phyloP scores from a whole-genome alignment of 345 rosid species.

The Eucalyptus leucophloia region DNA sequence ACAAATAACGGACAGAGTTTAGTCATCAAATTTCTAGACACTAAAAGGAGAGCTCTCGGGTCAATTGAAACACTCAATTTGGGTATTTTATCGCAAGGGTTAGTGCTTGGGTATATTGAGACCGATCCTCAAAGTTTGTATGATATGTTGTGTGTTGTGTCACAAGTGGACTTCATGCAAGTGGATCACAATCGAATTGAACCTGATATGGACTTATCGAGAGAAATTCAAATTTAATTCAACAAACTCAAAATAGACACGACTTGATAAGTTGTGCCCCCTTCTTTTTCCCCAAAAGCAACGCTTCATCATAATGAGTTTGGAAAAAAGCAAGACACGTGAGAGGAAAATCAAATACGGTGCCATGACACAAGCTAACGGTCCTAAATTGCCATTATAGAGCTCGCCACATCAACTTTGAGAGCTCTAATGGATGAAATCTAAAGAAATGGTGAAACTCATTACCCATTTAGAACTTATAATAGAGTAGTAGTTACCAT shows the following conservation, averaged over 20 bases:
- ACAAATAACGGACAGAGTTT: neutral
- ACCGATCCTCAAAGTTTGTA: neutral
- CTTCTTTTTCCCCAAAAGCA: too few species aligned
- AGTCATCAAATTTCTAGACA: neutral
- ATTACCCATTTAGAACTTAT: neutral
- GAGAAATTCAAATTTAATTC: neutral
- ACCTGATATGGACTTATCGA: neutral
- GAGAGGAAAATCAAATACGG: neutral
- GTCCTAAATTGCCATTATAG: neutral
- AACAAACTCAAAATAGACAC: accelerated
- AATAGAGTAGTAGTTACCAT: too few species aligned
- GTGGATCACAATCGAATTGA: neutral
- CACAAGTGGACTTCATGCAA: neutral
- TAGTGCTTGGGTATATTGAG: neutral
- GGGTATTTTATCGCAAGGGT: neutral
- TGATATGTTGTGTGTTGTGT: accelerated
- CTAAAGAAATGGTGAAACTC: too few species aligned
- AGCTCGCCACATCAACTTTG: too few species aligned
- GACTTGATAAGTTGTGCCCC: neutral
- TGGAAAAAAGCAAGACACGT: neutral
- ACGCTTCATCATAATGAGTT: neutral
- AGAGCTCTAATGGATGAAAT: too few species aligned
- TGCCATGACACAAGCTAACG: neutral
- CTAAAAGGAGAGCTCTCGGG: neutral
- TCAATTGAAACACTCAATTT: neutral